These are phyloP conservation scores for Talaromyces sp. DNA, from an alignment of 2,329 filamentous ascomycete species.

Conservation along the genomic window DNA sequence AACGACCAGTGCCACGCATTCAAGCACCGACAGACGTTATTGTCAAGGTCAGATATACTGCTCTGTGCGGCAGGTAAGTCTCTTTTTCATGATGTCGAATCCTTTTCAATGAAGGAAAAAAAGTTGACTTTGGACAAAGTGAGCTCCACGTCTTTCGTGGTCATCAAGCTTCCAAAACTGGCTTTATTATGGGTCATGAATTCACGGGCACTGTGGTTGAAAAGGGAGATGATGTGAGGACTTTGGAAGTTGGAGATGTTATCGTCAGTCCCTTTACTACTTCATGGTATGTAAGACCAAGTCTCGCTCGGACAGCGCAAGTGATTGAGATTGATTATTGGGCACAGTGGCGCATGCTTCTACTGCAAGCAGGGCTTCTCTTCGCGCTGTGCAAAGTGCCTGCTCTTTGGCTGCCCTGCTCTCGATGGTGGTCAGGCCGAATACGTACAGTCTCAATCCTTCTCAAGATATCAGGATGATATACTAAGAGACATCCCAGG, in stretches of 20 bases:
- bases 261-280: conserved; percentile 80
- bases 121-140: background rate
- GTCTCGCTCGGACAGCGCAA: background rate
- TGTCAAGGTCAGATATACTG: conserved; percentile 77
- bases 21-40: conserved; percentile 70
- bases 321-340: background rate
- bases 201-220: conserved; percentile 74
- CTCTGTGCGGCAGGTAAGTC: conserved; percentile 78
- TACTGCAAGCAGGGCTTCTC: conserved; percentile 76
- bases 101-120: background rate
- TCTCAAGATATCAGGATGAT: background rate
- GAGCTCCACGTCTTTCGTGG: conserved; percentile 86
- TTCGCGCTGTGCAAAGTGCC: conserved; percentile 67
- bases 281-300: conserved; percentile 56
- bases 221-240: conserved; percentile 63
- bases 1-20: conserved; percentile 73
- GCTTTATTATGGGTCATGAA: conserved; percentile 71
- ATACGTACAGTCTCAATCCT: conserved; percentile 49
- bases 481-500: background rate
- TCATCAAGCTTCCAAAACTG: conserved; percentile 64
- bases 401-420: conserved; percentile 64
- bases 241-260: conserved; percentile 68
- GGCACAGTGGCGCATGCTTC: conserved; percentile 64
- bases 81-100: background rate
- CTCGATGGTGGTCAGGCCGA: conserved; percentile 80